These are phyloP conservation scores for Pythium guiyangense DNA, from an alignment of 352 stramenopile genomes.

Conservation along the genomic window DNA sequence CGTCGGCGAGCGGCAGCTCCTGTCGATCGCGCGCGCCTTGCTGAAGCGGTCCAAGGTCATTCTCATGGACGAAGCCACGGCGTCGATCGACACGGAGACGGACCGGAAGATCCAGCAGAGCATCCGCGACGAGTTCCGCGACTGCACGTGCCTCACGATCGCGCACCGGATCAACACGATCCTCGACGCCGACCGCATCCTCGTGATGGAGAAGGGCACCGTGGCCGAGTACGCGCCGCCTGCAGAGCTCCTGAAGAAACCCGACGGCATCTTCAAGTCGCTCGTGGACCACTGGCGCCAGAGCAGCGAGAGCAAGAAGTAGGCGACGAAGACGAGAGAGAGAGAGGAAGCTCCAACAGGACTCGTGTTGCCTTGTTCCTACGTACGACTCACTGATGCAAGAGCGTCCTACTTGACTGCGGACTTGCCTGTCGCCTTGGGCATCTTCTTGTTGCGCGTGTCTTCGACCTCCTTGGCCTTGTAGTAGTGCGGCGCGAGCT, in stretches of 20 bases:
- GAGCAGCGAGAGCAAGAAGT: background rate
- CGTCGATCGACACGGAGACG: slow-evolving; percentile 85
- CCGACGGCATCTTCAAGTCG: slow-evolving; percentile 64
- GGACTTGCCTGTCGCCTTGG: slow-evolving; percentile 73
- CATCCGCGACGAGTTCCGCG: slow-evolving; percentile 91
- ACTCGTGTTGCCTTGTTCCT: no score
- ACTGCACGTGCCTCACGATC: slow-evolving; percentile 95
- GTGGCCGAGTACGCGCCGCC: slow-evolving; percentile 95
- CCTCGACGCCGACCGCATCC: slow-evolving; percentile 93
- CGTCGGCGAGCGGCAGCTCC: slow-evolving; percentile 94
- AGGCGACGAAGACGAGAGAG: no score
- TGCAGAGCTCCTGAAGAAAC: slow-evolving; percentile 56
- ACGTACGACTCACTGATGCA: no score
- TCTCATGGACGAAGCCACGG: slow-evolving; percentile 98
- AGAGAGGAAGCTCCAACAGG: no score
- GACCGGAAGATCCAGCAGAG: slow-evolving; percentile 88
- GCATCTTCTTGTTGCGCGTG: slow-evolving; percentile 95
- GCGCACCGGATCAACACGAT: slow-evolving; percentile 97
- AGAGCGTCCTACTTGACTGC: slow-evolving; percentile 26
- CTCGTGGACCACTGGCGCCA: slow-evolving; percentile 80
- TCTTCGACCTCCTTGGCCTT: slow-evolving; percentile 97
- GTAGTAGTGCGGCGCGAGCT: slow-evolving; percentile 99
- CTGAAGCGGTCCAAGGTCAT: slow-evolving; percentile 91
- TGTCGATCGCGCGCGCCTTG: slow-evolving; percentile 94
- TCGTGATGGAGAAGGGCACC: slow-evolving; percentile 92